phyloP scores from a whole-genome alignment of 1,284 basidiomycete species.

The Ceratorhiza oryzae-sativae region DNA sequence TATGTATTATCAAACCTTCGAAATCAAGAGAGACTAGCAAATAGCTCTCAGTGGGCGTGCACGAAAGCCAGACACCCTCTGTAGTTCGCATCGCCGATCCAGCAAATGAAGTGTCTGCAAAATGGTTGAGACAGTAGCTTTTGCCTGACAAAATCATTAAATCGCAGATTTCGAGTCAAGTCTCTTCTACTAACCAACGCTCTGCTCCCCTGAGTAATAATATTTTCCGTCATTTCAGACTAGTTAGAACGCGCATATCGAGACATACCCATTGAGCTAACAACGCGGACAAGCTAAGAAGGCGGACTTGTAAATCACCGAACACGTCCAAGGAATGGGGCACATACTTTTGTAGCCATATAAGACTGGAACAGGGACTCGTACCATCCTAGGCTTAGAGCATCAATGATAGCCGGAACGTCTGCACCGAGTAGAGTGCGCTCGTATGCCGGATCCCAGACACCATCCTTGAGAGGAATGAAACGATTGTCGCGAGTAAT shows the following conservation, averaged over 20 bases:
- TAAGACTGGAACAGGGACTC: slow-evolving; percentile 70
- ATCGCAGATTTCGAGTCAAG: not conserved
- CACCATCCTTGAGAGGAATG: slow-evolving; percentile 67
- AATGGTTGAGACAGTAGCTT: slow-evolving; percentile 64
- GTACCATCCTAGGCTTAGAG: slow-evolving; percentile 68
- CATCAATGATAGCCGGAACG: slow-evolving; percentile 62
- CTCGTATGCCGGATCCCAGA: slow-evolving; percentile 61
- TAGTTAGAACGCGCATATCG: not conserved
- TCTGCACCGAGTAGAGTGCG: slow-evolving; percentile 64
- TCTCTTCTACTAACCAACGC: slow-evolving; percentile 59
- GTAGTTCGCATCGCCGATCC: slow-evolving; percentile 72
- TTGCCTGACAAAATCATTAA: slow-evolving; percentile 22
- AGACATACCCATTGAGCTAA: slow-evolving; percentile 66
- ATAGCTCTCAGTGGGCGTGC: slow-evolving; percentile 62
- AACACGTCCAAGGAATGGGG: not conserved
- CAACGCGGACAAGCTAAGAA: slow-evolving; percentile 63
- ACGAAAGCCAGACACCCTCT: slow-evolving; percentile 68
- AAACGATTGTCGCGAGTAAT: slow-evolving; percentile 67
- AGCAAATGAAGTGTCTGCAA: slow-evolving; percentile 69
- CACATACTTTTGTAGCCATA: slow-evolving; percentile 60
- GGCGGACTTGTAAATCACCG: too few relatives aligned
- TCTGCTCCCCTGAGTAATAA: slow-evolving; percentile 62
- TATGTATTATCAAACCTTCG: slow-evolving; percentile 58
- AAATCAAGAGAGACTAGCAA: slow-evolving; percentile 69
- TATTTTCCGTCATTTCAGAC: slow-evolving; percentile 49